Evolutionary conservation across 257 asterid genomes (phyloP).

Genomic region (Avicennia marina): DNA sequence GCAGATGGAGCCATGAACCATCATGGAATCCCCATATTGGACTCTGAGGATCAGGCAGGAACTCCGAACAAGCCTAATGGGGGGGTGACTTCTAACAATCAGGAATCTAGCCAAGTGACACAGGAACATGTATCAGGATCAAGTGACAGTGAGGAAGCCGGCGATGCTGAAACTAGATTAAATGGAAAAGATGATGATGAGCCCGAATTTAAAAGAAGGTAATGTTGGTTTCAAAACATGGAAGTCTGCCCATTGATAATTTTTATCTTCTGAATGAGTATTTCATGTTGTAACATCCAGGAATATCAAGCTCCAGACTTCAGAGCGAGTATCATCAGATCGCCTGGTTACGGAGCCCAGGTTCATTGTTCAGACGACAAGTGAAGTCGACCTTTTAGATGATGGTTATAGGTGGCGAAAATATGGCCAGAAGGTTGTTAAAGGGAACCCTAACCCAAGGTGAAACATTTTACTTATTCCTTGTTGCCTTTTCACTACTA

Average conservation of each 20-base stretch:
- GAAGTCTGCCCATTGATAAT: background rate
- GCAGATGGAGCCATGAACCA: slow-evolving; percentile 18
- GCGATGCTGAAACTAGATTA: slow-evolving; percentile 34
- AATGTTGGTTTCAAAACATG: background rate
- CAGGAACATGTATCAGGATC: slow-evolving; percentile 59
- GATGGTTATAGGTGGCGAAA: slow-evolving; percentile 77
- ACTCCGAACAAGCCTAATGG: slow-evolving; percentile 12
- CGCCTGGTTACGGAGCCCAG: slow-evolving; percentile 63
- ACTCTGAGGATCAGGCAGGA: slow-evolving; percentile 10
- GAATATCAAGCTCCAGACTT: slow-evolving; percentile 33
- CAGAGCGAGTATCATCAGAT: slow-evolving; percentile 48
- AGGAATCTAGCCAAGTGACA: slow-evolving; percentile 64
- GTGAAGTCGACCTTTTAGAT: slow-evolving; percentile 68
- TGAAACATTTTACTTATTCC: too few species aligned
- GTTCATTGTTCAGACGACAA: slow-evolving; percentile 66
- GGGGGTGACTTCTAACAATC: slow-evolving; percentile 37
- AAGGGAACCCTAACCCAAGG: slow-evolving; percentile 80
- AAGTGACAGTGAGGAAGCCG: slow-evolving; percentile 57
- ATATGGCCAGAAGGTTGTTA: slow-evolving; percentile 83
- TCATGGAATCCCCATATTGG: slow-evolving; percentile 15
- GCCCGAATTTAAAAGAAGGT: slow-evolving; percentile 67
- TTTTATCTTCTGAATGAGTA: background rate
- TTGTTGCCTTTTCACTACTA: too few species aligned
- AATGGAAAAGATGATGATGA: slow-evolving; percentile 50
- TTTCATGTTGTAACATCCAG: slow-evolving; percentile 22